Percentiles rank a stretch among this genome's conserved stretches.
phyloP scores from a whole-genome alignment of 1,139 yeast species.

The Geotrichum histeridarum region DNA sequence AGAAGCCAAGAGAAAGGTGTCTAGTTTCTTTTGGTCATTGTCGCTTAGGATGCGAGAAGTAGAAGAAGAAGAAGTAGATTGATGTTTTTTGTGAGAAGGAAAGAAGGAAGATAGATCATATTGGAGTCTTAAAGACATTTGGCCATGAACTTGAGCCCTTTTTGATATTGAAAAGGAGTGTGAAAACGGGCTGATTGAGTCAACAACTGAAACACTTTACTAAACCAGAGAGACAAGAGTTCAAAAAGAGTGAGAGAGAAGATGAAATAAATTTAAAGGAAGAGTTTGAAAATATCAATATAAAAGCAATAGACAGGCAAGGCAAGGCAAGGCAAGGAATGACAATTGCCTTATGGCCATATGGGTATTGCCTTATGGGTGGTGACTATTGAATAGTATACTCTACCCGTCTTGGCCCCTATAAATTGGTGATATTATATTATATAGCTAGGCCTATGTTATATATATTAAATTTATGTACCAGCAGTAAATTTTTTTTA shows the following conservation, averaged over 20 bases:
- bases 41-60: not conserved
- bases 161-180: not conserved
- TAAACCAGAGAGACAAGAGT: not conserved
- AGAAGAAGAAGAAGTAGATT: not conserved
- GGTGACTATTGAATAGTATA: no score
- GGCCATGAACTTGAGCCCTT: not conserved
- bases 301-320: no score
- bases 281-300: no score
- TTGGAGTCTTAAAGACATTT: not conserved
- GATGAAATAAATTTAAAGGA: not conserved
- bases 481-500: no score
- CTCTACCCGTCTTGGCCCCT: no score
- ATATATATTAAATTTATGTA: no score
- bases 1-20: not conserved
- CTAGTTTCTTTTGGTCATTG: not conserved
- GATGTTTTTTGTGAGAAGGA: not conserved
- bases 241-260: not conserved
- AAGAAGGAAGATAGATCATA: not conserved
- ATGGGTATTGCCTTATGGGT: no score
- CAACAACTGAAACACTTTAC: not conserved
- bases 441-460: no score
- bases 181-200: no score
- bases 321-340: no score
- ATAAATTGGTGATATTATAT: no score
- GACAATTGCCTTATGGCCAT: no score